Conservation (phyloP, 2,329 filamentous ascomycete species). For the Parascedosporium putredinis region DNA sequence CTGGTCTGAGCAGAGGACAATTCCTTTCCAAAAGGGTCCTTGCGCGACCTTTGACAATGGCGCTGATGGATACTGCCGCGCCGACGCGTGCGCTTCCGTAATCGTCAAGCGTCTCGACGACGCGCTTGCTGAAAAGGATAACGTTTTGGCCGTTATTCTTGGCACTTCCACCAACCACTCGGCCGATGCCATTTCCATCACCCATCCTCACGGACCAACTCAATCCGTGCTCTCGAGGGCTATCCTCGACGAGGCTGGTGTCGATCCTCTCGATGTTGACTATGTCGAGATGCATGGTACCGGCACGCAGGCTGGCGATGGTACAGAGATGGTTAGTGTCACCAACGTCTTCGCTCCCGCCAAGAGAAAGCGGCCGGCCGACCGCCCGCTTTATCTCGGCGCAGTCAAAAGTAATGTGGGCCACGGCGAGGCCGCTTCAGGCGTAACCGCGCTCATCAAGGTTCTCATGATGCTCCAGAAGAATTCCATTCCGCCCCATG, state of each 20-base stretch:
- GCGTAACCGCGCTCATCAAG: conserved; percentile 52
- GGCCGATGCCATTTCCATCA: conserved; percentile 71
- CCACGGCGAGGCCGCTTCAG: conserved; percentile 52
- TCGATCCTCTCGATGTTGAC: conserved; percentile 66
- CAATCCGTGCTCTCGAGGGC: conserved; percentile 62
- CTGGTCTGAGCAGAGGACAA: conserved; percentile 63
- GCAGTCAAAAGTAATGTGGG: conserved; percentile 56
- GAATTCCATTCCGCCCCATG: conserved; percentile 52
- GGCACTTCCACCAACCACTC: conserved; percentile 73
- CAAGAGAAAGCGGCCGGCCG: conserved; percentile 30
- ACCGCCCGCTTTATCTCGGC: conserved; percentile 50
- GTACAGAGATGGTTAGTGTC: conserved; percentile 71
- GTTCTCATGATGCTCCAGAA: conserved; percentile 56
- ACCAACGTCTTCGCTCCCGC: conserved; percentile 42
- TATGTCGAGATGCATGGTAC: conserved; percentile 90
- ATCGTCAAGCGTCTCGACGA: conserved; percentile 73
- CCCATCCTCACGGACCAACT: conserved; percentile 67
- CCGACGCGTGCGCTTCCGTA: conserved; percentile 63
- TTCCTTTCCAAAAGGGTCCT: conserved; percentile 67
- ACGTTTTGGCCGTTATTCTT: conserved; percentile 63
- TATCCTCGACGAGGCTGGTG: conserved; percentile 60
- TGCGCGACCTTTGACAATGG: conserved; percentile 75
- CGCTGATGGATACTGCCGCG: conserved; percentile 75
- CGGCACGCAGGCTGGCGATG: conserved; percentile 76
- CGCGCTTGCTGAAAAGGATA: conserved; percentile 67